Percentiles rank a stretch among this genome's conserved stretches.
Conservation (phyloP, 2,329 filamentous ascomycete genomes). For the Lachnum nothofagi region DNA sequence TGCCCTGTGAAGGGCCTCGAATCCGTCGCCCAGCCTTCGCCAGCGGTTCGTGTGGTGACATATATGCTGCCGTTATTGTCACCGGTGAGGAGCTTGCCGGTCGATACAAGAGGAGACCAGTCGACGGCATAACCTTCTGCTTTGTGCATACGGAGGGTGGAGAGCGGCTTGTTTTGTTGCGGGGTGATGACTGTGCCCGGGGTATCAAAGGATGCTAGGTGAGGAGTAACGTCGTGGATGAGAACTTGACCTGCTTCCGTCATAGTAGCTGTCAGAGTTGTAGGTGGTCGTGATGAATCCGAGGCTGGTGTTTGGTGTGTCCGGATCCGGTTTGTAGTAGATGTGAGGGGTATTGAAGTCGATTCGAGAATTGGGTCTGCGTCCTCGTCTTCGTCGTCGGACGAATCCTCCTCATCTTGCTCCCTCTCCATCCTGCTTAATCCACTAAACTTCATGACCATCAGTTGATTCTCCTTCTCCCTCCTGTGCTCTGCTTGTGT, state of each 20-base stretch:
- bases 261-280: slow-evolving; percentile 85
- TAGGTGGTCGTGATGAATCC: slow-evolving; percentile 66
- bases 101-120: slow-evolving; percentile 79
- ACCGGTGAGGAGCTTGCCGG: slow-evolving; percentile 83
- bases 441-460: slow-evolving; percentile 94
- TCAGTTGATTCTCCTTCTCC: slow-evolving; percentile 82
- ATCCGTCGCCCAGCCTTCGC: slow-evolving; percentile 85
- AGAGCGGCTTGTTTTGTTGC: slow-evolving; percentile 81
- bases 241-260: slow-evolving; percentile 82
- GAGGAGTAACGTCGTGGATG: slow-evolving; percentile 89
- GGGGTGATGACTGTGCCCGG: slow-evolving; percentile 76
- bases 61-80: slow-evolving; percentile 90
- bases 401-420: slow-evolving; percentile 59
- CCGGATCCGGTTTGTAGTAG: slow-evolving; percentile 91
- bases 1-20: slow-evolving; percentile 79
- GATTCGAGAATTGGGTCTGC: slow-evolving; percentile 91
- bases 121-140: slow-evolving; percentile 93
- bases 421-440: slow-evolving; percentile 79
- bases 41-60: slow-evolving; percentile 77
- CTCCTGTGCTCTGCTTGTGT: slow-evolving; percentile 78
- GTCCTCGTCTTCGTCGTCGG: slow-evolving; percentile 66
- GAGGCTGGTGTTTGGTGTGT: slow-evolving; percentile 71
- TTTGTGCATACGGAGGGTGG: slow-evolving; percentile 85
- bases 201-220: slow-evolving; percentile 82
- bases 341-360: slow-evolving; percentile 76